Conservation (phyloP, 306 rosid species). For the Mimosa pudica region DNA sequence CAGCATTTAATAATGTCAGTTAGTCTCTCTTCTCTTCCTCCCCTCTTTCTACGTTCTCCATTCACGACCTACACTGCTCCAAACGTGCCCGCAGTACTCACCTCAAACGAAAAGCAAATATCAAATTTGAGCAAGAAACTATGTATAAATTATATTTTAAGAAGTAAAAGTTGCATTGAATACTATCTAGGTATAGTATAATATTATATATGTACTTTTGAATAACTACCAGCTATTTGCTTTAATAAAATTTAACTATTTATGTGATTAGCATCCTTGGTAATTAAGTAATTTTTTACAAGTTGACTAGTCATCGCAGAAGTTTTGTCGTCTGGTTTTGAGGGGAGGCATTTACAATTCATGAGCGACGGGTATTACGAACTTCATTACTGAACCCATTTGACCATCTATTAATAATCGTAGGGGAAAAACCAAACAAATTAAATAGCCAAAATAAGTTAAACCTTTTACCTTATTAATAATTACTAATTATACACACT, state of each 20-base stretch:
- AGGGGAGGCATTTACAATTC: not conserved
- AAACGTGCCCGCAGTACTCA: no score
- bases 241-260: not conserved
- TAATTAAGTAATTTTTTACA: not conserved
- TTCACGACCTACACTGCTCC: no score
- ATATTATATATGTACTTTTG: no score
- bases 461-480: not conserved
- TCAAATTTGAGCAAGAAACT: no score
- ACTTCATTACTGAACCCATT: slow-evolving; percentile 7
- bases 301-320: not conserved
- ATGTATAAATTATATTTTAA: no score
- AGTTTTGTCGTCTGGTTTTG: not conserved
- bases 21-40: no score
- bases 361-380: not conserved
- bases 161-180: no score
- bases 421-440: not conserved
- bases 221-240: not conserved
- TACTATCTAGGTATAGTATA: no score
- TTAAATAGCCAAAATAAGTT: not conserved
- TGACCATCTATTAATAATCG: not conserved
- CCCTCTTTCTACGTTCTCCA: no score
- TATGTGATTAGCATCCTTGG: not conserved
- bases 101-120: no score
- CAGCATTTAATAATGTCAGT: no score
- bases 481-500: not conserved